Evolutionary conservation across 2,329 filamentous ascomycete genomes (phyloP), one percentile per base, ranked within the genome.

Genomic region (Paecilomyces niveus): DNA sequence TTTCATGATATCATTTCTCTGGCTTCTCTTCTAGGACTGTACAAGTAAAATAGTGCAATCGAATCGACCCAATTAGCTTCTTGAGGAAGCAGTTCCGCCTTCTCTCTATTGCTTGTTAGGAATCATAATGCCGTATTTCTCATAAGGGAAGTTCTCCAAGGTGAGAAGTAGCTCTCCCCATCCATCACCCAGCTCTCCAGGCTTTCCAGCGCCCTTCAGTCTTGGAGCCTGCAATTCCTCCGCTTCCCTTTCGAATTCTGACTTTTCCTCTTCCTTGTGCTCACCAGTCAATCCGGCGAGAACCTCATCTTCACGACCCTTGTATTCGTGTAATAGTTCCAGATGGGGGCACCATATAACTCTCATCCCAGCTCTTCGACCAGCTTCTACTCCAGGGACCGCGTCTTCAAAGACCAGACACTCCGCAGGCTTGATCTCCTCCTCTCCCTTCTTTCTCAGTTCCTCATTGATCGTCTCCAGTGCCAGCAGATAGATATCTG

Each of bases 361-460:
- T 64, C 93, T 86, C 93, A 97, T 97, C 0, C 93, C 93, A 0
- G 94, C 94, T 64, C 94, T 85, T 56, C 94, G 81, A 3, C 92
- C 94, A 1, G 91, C 86, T 76, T 99, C 94, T 2, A 97, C 91
- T 3, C 94, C 94, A 0, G 92, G 90, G 1, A 97, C 92, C 53
- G 88, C 90, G 74, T 99, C 94, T 76, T 99, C 94, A 68, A 99
- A 97, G 0, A 97, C 94, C 15, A 99, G 80, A 71, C 94, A 97
- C 74, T 97, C 93, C 64, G 89, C 89, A 0, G 92, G 91, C 57
- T 71, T 80, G 62, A 99, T 87, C 56, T 81, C 80, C 59, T 83
- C 77, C 63, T 81, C 77, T 55, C 88, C 86, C 45, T 68, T 65
- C 0, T 80, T 62, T 10, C 77, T 77, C 6, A 95, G 79, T 15